Base-by-base conservation (phyloP, 1,284 basidiomycete species). In the Coniferiporia sulphurascens region DNA sequence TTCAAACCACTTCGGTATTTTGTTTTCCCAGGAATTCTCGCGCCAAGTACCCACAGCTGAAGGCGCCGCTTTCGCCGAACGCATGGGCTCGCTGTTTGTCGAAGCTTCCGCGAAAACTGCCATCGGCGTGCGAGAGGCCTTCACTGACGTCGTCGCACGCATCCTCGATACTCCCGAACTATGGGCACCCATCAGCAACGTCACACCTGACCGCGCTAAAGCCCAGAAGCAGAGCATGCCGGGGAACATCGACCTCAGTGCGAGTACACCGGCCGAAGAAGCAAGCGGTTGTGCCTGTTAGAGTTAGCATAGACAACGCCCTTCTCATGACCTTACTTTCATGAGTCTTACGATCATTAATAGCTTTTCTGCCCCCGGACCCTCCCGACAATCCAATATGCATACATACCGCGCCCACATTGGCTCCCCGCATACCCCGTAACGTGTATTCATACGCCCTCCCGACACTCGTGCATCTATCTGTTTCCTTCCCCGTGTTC, bases 41-140 rank as follows among this genome's bases (percentile, higher is more conserved):
- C 83, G 96, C 1, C 88, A 94, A 70, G 94, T 99, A 4, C 75
- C 89, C 0, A 86, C 82, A 2, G 75, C 85, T 0, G 94, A 98
- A 69, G 97, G 87, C 0, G 73, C 84, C 60, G 81, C 81, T 1
- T 98, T 96, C 68, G 96, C 96, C 0, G 76, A 80, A 34, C 81
- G 87, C 51, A 91, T 93, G 82, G 83, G 83, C 36, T 90, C 87
- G 10, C 76, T 95, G 44, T 98, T 97, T 72, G 78, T 96, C 49
- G 94, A 97, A 76, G 83, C 86, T 2, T 89, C 89, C 0, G 94
- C 94, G 0, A 96, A 97, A 83, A 95, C 91, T 0, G 81, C 86
- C 10, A 77, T 89, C 0, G 88, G 89, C 10, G 93, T 95, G 1
- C 78, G 80, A 36, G 88, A 93, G 53, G 84, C 88, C 1, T 96